phyloP scores from a whole-genome alignment of 2,329 filamentous ascomycete genomes.

The Ophiocordyceps sinensis region DNA sequence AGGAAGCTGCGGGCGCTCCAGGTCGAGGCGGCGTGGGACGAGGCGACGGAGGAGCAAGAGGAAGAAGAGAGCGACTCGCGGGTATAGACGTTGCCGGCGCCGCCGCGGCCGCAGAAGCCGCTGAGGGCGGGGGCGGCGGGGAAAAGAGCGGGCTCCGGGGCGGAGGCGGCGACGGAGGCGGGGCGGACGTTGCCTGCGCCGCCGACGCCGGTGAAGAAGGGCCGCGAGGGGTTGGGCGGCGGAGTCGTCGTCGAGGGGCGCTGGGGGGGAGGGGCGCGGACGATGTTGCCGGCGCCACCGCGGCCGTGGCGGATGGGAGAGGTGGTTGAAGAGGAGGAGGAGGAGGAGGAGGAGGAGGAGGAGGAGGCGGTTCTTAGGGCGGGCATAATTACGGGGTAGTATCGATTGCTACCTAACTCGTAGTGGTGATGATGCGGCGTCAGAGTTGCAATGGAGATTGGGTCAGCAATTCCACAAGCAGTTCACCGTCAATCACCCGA shows the following conservation, averaged over 20 bases:
- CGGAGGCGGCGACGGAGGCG: conserved; percentile 20
- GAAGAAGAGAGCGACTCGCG: conserved; percentile 8
- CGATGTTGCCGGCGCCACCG: conserved; percentile 40
- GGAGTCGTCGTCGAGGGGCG: conserved; percentile 26
- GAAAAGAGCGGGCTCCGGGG: conserved; percentile 24
- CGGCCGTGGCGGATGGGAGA: conserved; percentile 29
- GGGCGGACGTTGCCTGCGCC: conserved; percentile 44
- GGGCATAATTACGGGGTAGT: no score
- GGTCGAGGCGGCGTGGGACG: conserved; percentile 11
- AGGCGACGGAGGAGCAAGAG: not conserved
- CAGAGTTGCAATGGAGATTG: no score
- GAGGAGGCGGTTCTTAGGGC: not conserved
- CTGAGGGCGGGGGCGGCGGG: conserved; percentile 23
- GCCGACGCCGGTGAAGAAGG: conserved; percentile 53
- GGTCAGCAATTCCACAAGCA: no score
- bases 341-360: conserved; percentile 6
- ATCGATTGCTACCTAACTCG: no score
- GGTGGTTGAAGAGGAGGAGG: conserved; percentile 9
- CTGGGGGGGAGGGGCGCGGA: conserved; percentile 24
- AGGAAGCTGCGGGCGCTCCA: conserved; percentile 23
- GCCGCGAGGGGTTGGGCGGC: conserved; percentile 19
- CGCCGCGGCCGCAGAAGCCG: conserved; percentile 53
- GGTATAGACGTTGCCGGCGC: conserved; percentile 45
- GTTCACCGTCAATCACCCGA: no score
- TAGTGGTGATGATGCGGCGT: no score